A percentile compares a stretch with the other conserved stretches of the same genome.
Evolutionary conservation across 2,329 filamentous ascomycete genomes (phyloP).

Genomic region (Aspergillus pseudonomiae): DNA sequence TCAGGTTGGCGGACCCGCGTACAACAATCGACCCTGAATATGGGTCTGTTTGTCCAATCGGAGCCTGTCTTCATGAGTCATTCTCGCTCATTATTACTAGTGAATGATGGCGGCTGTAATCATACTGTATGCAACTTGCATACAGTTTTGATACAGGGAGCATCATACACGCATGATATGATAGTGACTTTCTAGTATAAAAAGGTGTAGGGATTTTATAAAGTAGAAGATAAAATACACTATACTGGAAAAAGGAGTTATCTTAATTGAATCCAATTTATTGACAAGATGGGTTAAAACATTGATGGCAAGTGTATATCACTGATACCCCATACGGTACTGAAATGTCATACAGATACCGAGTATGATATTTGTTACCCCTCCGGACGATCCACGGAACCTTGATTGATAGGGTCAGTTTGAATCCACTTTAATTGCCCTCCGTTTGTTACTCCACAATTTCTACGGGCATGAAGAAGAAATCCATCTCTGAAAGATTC

Average conservation of each 20-base stretch:
- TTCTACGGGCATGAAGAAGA: constrained; percentile 7
- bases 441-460: not conserved
- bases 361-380: not conserved
- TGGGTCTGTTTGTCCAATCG: constrained; percentile 4
- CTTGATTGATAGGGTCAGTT: not conserved
- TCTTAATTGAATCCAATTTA: not conserved
- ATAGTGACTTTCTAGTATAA: not conserved
- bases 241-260: not conserved
- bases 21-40: not conserved
- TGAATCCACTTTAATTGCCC: not conserved
- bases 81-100: constrained; percentile 15
- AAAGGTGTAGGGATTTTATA: not conserved
- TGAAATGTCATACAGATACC: not conserved
- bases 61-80: constrained; percentile 2
- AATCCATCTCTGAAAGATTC: not conserved
- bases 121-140: constrained; percentile 7
- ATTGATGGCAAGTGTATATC: not conserved
- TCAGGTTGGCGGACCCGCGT: not conserved
- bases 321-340: not conserved
- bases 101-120: not conserved
- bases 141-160: constrained; percentile 2
- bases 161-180: not conserved
- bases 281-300: not conserved
- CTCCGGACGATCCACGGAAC: not conserved
- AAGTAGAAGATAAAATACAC: not conserved